Base-by-base conservation (phyloP, 169 alveolate species). In the Eimeria zaria region DNA sequence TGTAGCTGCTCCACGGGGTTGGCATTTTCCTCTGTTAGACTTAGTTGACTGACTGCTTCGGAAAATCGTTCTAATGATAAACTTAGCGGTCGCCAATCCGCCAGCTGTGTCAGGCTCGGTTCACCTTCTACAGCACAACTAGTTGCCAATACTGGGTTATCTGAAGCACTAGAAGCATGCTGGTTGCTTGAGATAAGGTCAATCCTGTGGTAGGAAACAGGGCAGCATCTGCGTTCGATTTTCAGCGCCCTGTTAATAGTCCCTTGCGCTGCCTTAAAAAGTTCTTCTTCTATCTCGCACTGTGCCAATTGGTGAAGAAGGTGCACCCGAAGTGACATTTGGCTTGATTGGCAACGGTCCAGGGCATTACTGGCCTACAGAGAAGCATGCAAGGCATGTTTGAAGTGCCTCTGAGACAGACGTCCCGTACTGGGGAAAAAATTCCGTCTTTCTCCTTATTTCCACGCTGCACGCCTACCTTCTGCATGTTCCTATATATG, bases 321-420 rank as follows among this genome's bases (percentile, higher is more conserved):
- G 41, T 87, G 94, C 83, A 87, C 81, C 36, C 94, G 94, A 12
- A 87, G 83, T 62, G 94, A 87, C n/a, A 87, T 64, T 18, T 87
- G 94, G 83, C 94, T 87, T 64, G 94, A 87, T 60, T 87, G 94
- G 39, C 62, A 87, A 39, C 94, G 83, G 36, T 87, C 94, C 83
- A 87, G 94, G 33, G 83, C 83, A 60, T 87, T 64, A 64, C 83
- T 60, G 48, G 94, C 94, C 94, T 87, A 46, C n/a, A 46, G n/a
- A 48, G 39, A 46, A 78, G 48, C n/a, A 8, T 67, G 67, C 24
- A 78, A 0, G 39, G 67, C 16, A 4, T 6, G 11, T n/a, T 27
- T 0, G 44, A 48, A 46, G 41, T 67, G 48, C 30, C 44, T 9
- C 46, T 48, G n/a, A n/a, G n/a, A 16, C 16, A n/a, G 44, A 46